Percentiles rank a stretch among this genome's conserved stretches.
These are phyloP conservation scores for Naegleria lovaniensis DNA, from an alignment of 208 protist genomes.

Conservation along the genomic window DNA sequence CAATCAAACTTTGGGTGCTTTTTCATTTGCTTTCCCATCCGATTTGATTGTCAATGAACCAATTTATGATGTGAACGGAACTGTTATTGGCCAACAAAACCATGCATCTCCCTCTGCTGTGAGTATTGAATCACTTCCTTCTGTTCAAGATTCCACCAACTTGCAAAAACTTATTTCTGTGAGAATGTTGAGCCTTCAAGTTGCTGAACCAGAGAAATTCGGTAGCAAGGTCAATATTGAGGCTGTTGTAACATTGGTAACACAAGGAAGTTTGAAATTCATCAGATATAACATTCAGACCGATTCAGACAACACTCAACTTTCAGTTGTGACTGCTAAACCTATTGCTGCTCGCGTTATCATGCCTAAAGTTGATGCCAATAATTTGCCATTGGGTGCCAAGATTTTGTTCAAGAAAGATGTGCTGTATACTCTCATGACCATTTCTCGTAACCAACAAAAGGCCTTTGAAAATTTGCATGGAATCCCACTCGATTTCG, in stretches of 20 bases:
- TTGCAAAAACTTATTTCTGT: not conserved
- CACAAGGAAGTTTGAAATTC: not conserved
- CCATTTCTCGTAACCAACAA: not conserved
- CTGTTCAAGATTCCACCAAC: not conserved
- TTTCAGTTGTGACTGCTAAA: not conserved
- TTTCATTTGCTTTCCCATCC: not conserved
- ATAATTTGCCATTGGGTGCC: not conserved
- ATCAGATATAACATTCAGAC: not conserved
- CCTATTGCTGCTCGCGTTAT: not conserved
- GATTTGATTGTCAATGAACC: not conserved
- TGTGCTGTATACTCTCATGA: not conserved
- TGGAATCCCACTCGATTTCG: not conserved
- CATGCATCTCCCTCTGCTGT: not conserved
- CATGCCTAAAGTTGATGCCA: not conserved
- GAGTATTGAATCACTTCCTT: not conserved
- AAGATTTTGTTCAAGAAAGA: not conserved
- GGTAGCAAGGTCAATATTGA: not conserved
- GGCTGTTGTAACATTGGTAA: not conserved
- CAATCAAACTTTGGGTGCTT: not conserved
- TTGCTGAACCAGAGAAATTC: not conserved
- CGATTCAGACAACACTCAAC: not conserved
- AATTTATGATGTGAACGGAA: constrained; percentile 1
- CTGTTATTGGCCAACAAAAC: not conserved
- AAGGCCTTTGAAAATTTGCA: not conserved
- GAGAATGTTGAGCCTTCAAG: not conserved